Conservation (phyloP, 2,329 filamentous ascomycete genomes). For the Colletotrichum sp. region DNA sequence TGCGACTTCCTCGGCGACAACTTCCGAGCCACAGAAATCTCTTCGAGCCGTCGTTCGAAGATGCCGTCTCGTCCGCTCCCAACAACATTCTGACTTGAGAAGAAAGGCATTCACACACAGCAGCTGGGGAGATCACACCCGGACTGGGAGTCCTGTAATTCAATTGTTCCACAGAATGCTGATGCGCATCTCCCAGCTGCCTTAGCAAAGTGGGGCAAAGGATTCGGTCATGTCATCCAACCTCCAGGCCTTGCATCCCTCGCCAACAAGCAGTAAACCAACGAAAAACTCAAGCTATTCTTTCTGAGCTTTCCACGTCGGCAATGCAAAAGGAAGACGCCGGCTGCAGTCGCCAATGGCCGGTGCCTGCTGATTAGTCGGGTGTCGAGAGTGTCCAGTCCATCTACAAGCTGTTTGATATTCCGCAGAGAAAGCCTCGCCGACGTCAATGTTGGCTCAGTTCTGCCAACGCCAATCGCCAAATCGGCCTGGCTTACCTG, state of each 20-base stretch:
- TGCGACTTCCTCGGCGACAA: not conserved
- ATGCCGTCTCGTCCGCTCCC: not conserved
- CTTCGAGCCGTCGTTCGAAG: not conserved
- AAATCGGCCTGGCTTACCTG: not conserved
- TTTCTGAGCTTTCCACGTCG: not conserved
- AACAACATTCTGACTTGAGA: not conserved
- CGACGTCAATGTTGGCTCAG: not conserved
- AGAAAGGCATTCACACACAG: not conserved
- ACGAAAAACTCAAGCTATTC: not conserved
- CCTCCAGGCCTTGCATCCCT: not conserved
- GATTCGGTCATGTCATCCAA: slow-evolving; percentile 1
- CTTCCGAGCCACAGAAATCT: not conserved
- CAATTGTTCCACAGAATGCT: not conserved
- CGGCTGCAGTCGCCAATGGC: not conserved
- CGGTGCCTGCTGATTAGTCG: not conserved
- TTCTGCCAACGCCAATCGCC: not conserved
- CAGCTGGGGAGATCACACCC: not conserved
- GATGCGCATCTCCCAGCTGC: not conserved
- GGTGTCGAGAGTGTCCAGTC: not conserved
- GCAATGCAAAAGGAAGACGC: not conserved
- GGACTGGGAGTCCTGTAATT: not conserved
- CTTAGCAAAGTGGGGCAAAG: not conserved
- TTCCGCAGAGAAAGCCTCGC: not conserved
- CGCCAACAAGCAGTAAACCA: not conserved
- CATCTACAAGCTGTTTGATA: not conserved